Base-by-base conservation (phyloP, 306 rosid species). In the Leucaena leucocephala region DNA sequence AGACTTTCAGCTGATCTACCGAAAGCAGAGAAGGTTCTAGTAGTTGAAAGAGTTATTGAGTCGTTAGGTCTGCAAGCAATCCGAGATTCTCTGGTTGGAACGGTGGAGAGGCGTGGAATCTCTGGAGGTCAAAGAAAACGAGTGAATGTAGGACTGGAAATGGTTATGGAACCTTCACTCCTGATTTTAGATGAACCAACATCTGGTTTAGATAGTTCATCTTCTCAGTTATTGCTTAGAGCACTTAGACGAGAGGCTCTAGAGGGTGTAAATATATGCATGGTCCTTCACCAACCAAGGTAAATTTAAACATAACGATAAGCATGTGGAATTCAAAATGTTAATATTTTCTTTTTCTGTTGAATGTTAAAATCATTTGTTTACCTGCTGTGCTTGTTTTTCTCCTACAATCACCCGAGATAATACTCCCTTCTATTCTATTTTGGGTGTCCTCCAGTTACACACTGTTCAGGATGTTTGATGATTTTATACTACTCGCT, bases 91-190 rank as follows among this genome's bases (percentile, higher is more conserved):
- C 74, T 95, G 79, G 99, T 95, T 75, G 99, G 99, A 46, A 91
- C 98, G 19, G 93, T 95, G 59, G 99, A 93, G 85, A 90, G 86
- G 87, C 77, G 99, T 75, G 98, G 99, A 81, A 93, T 95, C 62
- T 95, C 99, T 44, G 99, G 99, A 64, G 99, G 99, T 73, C 98
- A 95, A 88, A 91, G 99, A 83, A 95, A 95, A 86, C 86, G 99
- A 87, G 99, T 95, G 72, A 95, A 95, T 44, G 98, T 93, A 59
- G 99, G 99, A 67, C 81, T 95, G 44, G 99, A 95, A 87, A 95
- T 95, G 99, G 99, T 95, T 76, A 95, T 93, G 99, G 99, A 95
- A 89, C 98, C 99, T 79, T 95, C 99, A 36, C 98, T 95, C 84
- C 85, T 95, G 81, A 95, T 95, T 83, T 81, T 95, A 84, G 99